phyloP scores from a whole-genome alignment of 495 filamentous ascomycete species.

The Penicillium riverlandense region DNA sequence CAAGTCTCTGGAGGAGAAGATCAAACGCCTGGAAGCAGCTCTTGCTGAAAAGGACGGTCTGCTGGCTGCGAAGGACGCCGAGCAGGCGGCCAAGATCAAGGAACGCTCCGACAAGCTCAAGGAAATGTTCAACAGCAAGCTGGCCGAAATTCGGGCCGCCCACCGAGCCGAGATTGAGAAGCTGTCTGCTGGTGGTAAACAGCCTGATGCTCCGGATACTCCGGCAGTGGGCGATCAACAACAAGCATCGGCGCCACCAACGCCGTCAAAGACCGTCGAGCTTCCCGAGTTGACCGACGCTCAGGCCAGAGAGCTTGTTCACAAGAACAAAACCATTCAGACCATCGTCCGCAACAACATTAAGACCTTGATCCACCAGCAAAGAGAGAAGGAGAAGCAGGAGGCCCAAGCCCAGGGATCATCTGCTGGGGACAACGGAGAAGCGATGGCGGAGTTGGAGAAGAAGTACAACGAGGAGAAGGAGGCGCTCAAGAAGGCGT shows the following conservation, averaged over 20 bases:
- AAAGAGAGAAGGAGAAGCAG: conserved; percentile 51
- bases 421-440: conserved; percentile 14
- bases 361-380: conserved; percentile 45
- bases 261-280: conserved; percentile 23
- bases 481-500: conserved; percentile 57
- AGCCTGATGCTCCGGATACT: conserved; percentile 16
- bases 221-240: conserved; percentile 19
- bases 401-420: conserved; percentile 23
- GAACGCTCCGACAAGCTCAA: conserved; percentile 68
- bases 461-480: conserved; percentile 49
- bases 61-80: conserved; percentile 30
- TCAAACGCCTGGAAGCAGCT: conserved; percentile 42
- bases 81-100: conserved; percentile 52
- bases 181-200: conserved; percentile 53
- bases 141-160: conserved; percentile 51
- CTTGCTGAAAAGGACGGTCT: conserved; percentile 39
- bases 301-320: conserved; percentile 58
- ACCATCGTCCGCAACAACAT: conserved; percentile 64
- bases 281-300: conserved; percentile 43
- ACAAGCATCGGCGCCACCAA: conserved; percentile 20
- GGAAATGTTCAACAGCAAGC: conserved; percentile 57
- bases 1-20: conserved; percentile 19
- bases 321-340: conserved; percentile 56
- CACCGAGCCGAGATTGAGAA: conserved; percentile 56
- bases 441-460: conserved; percentile 30